Base-by-base conservation (phyloP, 176 grass and related monocot genomes). In the Cenchrus americanus region DNA sequence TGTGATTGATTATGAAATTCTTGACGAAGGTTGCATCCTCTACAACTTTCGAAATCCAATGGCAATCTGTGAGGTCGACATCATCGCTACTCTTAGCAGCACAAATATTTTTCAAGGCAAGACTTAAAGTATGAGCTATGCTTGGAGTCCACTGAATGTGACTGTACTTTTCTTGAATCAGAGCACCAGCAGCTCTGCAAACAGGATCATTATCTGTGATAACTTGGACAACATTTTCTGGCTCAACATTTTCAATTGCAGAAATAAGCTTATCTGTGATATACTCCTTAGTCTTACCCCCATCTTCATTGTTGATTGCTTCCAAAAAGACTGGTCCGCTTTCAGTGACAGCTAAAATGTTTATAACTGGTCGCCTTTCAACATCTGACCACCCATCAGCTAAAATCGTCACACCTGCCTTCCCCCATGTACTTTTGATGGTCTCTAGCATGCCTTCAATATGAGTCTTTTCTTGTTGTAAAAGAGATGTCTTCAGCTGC, bases 121-220 rank as follows among this genome's bases (percentile, higher is more conserved):
- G 64, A 55, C 64, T 80, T 80, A 80, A n/a, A 23, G 63, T 55
- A 80, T 69, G 64, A 69, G 50, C 19, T 55, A 69, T 48, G 53
- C 32, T 79, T 13, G 24, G 64, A 0, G 11, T 69, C 78, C 64
- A 54, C 12, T 67, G 48, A 12, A 68, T 55, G 49, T 80, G 78
- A 21, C 2, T 37, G 12, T 80, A 54, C 17, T 42, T 67, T 37
- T 80, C 26, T 17, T 80, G 46, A 68, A 80, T 68, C 24, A 80
- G 26, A 47, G 8, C 26, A 15, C 63, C 62, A 80, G 63, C 47
- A 66, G 4, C 46, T 54, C 30, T 80, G 27, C 78, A 68, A 66
- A 80, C 11, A 53, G 10, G 47, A 67, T 65, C 18, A 54, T 80
- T 80, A 37, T 80, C 77, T 67, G 77, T 80, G 62, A 71, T 71